These are phyloP conservation scores for Aspergillus persii DNA, from an alignment of 2,329 filamentous ascomycete genomes.

Conservation along the genomic window DNA sequence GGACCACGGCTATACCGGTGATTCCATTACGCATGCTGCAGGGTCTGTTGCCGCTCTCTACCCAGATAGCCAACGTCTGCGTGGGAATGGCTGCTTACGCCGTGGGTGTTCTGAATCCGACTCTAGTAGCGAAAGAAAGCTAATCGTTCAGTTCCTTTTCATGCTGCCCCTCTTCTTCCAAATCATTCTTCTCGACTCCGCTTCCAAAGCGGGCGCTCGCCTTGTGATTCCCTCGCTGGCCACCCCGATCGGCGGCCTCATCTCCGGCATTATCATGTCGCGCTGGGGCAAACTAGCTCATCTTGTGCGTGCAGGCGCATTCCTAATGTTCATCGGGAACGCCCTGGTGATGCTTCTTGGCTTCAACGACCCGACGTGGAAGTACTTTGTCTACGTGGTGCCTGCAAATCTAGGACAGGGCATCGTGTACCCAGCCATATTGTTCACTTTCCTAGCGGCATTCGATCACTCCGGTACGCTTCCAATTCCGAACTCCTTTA, in stretches of 20 bases:
- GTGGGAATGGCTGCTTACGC: constrained; percentile 62
- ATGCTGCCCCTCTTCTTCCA: constrained; percentile 48
- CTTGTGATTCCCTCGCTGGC: constrained; percentile 47
- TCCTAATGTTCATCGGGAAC: constrained; percentile 47
- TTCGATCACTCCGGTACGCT: constrained; percentile 59
- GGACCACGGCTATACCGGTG: constrained; percentile 43
- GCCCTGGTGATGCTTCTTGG: constrained; percentile 39
- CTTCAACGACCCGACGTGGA: constrained; percentile 45
- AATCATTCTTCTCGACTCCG: constrained; percentile 41
- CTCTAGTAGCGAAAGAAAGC: background rate
- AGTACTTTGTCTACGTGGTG: constrained; percentile 46
- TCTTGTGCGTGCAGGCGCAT: constrained; percentile 41
- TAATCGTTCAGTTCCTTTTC: constrained; percentile 43
- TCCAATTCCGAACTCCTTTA: background rate
- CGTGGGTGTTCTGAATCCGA: constrained; percentile 40
- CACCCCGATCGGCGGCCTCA: constrained; percentile 44
- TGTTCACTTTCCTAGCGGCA: constrained; percentile 62
- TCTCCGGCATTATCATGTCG: constrained; percentile 49
- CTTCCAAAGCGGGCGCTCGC: constrained; percentile 45
- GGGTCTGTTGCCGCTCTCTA: constrained; percentile 55
- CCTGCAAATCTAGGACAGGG: constrained; percentile 49
- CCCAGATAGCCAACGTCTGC: constrained; percentile 59
- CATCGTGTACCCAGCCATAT: constrained; percentile 47
- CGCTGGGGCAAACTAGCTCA: constrained; percentile 45
- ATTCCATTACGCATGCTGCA: constrained; percentile 52